Percentiles rank a stretch among this genome's conserved stretches.
phyloP scores from a whole-genome alignment of 1,284 basidiomycete species.

The Papiliotrema terrestris region DNA sequence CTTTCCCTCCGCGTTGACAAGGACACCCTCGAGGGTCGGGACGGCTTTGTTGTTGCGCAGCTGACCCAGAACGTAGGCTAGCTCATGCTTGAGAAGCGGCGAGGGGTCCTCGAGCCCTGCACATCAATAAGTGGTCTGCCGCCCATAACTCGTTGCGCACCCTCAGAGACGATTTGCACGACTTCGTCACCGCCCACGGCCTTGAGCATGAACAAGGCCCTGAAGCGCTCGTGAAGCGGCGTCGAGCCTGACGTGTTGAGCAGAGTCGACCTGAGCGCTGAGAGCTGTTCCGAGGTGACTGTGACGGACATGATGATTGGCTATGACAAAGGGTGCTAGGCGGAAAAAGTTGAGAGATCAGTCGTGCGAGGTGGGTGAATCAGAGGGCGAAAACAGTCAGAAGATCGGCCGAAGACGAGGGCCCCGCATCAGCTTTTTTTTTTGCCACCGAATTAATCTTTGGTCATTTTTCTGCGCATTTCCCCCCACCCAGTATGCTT shows the following conservation, averaged over 20 bases:
- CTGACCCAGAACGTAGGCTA: slow-evolving; percentile 96
- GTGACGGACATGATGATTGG: slow-evolving; percentile 31
- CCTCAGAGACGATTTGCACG: slow-evolving; percentile 79
- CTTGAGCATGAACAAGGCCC: slow-evolving; percentile 91
- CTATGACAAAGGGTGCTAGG: too few relatives aligned
- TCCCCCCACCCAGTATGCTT: too few relatives aligned
- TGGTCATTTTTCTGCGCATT: too few relatives aligned
- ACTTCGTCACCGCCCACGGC: slow-evolving; percentile 69
- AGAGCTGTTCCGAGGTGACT: slow-evolving; percentile 41
- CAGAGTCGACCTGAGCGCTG: slow-evolving; percentile 53
- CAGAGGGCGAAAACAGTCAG: too few relatives aligned
- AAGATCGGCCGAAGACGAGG: too few relatives aligned
- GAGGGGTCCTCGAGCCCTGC: slow-evolving; percentile 84
- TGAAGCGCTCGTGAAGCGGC: slow-evolving; percentile 82
- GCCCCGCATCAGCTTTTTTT: too few relatives aligned
- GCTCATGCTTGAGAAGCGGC: slow-evolving; percentile 91
- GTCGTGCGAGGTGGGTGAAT: too few relatives aligned
- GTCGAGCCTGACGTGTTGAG: slow-evolving; percentile 71
- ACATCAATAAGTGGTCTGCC: background rate
- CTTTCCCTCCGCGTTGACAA: slow-evolving; percentile 58
- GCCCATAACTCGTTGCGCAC: slow-evolving; percentile 49
- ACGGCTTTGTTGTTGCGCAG: slow-evolving; percentile 73
- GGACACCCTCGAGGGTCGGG: slow-evolving; percentile 71
- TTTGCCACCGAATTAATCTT: too few relatives aligned
- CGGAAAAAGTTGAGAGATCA: too few relatives aligned